Evolutionary conservation across 441 rosid genomes (phyloP).

Genomic region (Bocquillonia castaneifolia): DNA sequence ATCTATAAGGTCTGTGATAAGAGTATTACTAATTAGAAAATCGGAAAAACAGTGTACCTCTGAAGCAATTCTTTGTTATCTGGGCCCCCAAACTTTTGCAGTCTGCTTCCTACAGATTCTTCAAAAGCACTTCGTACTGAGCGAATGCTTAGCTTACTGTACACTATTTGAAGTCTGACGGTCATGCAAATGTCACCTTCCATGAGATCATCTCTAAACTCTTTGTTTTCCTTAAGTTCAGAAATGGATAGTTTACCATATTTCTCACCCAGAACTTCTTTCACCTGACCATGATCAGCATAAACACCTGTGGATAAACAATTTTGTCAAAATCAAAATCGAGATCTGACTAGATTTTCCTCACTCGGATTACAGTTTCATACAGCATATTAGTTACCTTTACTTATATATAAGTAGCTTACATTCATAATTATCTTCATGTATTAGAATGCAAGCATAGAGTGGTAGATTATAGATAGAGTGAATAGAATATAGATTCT

Average conservation of each 20-base stretch:
- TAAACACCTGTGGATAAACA: slow-evolving; percentile 49
- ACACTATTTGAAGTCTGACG: slow-evolving; percentile 73
- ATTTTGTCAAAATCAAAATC: background rate
- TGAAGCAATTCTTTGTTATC: slow-evolving; percentile 73
- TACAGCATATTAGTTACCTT: background rate
- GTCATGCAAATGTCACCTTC: slow-evolving; percentile 61
- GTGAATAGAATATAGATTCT: background rate
- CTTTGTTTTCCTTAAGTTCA: slow-evolving; percentile 56
- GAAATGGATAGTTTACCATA: slow-evolving; percentile 48
- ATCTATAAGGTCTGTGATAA: background rate
- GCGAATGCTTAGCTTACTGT: slow-evolving; percentile 58
- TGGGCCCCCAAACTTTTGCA: slow-evolving; percentile 58
- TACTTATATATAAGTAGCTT: background rate
- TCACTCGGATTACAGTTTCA: background rate
- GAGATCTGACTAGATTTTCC: background rate
- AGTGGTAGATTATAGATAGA: background rate
- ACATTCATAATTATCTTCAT: background rate
- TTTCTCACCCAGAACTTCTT: slow-evolving; percentile 52
- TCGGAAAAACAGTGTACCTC: slow-evolving; percentile 38
- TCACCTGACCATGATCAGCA: slow-evolving; percentile 57
- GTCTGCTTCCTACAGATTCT: slow-evolving; percentile 82
- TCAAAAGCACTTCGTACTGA: slow-evolving; percentile 77
- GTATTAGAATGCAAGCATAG: background rate
- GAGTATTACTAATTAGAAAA: background rate
- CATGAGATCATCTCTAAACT: slow-evolving; percentile 49